Percentiles rank a stretch among this genome's conserved stretches.
Evolutionary conservation across 345 rosid genomes (phyloP).

Genomic region (Aquilaria malaccensis): DNA sequence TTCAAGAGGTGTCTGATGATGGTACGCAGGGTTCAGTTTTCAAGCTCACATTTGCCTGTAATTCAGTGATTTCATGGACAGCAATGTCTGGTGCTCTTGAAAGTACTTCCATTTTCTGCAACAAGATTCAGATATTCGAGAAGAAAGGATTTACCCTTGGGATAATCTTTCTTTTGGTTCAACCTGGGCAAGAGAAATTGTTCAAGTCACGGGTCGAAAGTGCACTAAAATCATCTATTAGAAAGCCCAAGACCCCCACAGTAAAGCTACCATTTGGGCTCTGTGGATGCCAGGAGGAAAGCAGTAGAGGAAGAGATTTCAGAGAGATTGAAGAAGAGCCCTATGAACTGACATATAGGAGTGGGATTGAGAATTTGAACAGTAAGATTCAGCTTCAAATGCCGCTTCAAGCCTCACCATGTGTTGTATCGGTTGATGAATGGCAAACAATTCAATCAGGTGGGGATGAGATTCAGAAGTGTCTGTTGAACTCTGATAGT

Average conservation of each 20-base stretch:
- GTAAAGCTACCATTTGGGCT: constrained; percentile 95
- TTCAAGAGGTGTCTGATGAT: constrained; percentile 61
- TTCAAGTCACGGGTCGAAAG: constrained; percentile 60
- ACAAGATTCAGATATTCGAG: constrained; percentile 88
- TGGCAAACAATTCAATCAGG: constrained; percentile 86
- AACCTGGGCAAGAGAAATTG: constrained; percentile 49
- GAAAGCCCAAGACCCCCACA: constrained; percentile 44
- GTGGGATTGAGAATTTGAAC: constrained; percentile 39
- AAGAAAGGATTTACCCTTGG: constrained; percentile 90
- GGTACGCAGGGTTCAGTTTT: constrained; percentile 47
- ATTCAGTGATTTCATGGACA: constrained; percentile 73
- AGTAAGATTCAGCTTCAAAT: constrained; percentile 52
- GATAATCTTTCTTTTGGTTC: constrained; percentile 56
- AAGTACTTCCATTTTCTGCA: constrained; percentile 68
- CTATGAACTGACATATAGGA: constrained; percentile 37
- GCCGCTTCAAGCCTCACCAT: constrained; percentile 79
- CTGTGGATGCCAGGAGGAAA: constrained; percentile 97
- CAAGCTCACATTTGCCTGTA: constrained; percentile 77
- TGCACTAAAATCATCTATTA: constrained; percentile 65
- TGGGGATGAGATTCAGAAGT: constrained; percentile 59
- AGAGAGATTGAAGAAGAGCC: constrained; percentile 71
- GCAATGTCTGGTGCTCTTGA: constrained; percentile 75
- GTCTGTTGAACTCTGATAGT: constrained; percentile 73
- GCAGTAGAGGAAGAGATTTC: constrained; percentile 41
- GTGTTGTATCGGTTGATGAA: constrained; percentile 66